phyloP scores from a whole-genome alignment of 495 filamentous ascomycete genomes.

The Hapsidospora chrysogenum region DNA sequence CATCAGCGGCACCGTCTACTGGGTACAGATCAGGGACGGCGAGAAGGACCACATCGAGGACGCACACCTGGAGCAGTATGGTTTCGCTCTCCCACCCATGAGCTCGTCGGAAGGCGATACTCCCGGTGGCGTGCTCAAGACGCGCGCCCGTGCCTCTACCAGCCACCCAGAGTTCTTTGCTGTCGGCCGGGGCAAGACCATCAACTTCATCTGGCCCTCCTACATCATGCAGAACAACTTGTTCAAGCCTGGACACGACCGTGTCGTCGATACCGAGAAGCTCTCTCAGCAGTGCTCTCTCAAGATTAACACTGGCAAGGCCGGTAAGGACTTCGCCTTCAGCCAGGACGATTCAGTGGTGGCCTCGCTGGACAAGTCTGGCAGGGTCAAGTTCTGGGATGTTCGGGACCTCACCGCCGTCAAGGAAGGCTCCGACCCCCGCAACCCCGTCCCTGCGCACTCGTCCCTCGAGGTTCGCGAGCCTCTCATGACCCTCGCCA shows the following conservation, averaged over 20 bases:
- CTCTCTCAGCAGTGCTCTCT: slow-evolving; percentile 73
- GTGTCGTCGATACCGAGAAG: slow-evolving; percentile 64
- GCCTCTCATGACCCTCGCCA: slow-evolving; percentile 61
- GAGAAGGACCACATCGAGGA: slow-evolving; percentile 59
- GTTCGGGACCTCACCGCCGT: slow-evolving; percentile 54
- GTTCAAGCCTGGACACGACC: slow-evolving; percentile 52
- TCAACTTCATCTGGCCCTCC: slow-evolving; percentile 74
- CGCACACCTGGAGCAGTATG: slow-evolving; percentile 52
- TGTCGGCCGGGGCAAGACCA: slow-evolving; percentile 86
- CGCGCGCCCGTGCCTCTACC: slow-evolving; percentile 74
- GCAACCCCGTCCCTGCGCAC: slow-evolving; percentile 31
- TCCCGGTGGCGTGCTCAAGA: slow-evolving; percentile 85
- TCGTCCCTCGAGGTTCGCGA: slow-evolving; percentile 54
- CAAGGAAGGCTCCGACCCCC: slow-evolving; percentile 34
- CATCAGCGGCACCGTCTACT: slow-evolving; percentile 86
- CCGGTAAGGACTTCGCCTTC: slow-evolving; percentile 94
- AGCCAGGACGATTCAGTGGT: slow-evolving; percentile 90
- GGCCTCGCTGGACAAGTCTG: slow-evolving; percentile 90
- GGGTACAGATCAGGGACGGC: slow-evolving; percentile 56
- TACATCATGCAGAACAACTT: slow-evolving; percentile 55
- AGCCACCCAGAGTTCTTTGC: slow-evolving; percentile 85
- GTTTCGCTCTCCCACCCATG: slow-evolving; percentile 69
- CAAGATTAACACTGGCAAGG: slow-evolving; percentile 92
- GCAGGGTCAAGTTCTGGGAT: slow-evolving; percentile 93
- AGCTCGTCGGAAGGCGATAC: slow-evolving; percentile 59